Evolutionary conservation across 2,329 filamentous ascomycete species (phyloP).

Genomic region (Colletotrichum musae): DNA sequence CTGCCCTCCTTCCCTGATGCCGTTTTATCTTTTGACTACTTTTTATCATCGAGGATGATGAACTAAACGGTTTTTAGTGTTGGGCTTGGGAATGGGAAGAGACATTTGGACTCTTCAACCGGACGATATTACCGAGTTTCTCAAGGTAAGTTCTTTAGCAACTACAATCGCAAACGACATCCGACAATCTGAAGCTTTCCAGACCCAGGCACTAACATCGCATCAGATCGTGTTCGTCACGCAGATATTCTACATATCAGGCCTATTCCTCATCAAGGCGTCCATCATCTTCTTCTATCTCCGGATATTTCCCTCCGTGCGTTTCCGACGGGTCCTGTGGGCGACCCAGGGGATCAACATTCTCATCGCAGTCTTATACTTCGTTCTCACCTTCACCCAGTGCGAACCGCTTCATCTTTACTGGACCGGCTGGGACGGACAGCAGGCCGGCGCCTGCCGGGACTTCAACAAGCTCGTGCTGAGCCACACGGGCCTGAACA

Average conservation of each 20-base stretch:
- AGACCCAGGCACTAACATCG: not conserved
- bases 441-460: slow-evolving; percentile 47
- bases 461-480: slow-evolving; percentile 49
- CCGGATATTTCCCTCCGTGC: slow-evolving; percentile 44
- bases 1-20: not conserved
- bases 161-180: no score
- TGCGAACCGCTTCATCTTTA: slow-evolving; percentile 53
- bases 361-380: slow-evolving; percentile 45
- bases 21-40: no score
- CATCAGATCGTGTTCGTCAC: slow-evolving; percentile 1
- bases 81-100: slow-evolving; percentile 9
- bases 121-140: slow-evolving; percentile 16
- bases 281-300: slow-evolving; percentile 50
- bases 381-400: slow-evolving; percentile 47
- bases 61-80: not conserved
- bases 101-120: slow-evolving; percentile 23
- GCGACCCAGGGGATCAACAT: slow-evolving; percentile 44
- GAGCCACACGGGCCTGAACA: slow-evolving; percentile 44
- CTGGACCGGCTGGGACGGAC: slow-evolving; percentile 52
- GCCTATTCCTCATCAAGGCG: slow-evolving; percentile 41
- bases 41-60: not conserved
- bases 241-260: slow-evolving; percentile 7
- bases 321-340: slow-evolving; percentile 44
- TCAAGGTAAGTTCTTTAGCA: slow-evolving; percentile 1
- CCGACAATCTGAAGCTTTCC: no score